phyloP scores from a whole-genome alignment of 352 stramenopile species.

The Thalassiosira gravida region DNA sequence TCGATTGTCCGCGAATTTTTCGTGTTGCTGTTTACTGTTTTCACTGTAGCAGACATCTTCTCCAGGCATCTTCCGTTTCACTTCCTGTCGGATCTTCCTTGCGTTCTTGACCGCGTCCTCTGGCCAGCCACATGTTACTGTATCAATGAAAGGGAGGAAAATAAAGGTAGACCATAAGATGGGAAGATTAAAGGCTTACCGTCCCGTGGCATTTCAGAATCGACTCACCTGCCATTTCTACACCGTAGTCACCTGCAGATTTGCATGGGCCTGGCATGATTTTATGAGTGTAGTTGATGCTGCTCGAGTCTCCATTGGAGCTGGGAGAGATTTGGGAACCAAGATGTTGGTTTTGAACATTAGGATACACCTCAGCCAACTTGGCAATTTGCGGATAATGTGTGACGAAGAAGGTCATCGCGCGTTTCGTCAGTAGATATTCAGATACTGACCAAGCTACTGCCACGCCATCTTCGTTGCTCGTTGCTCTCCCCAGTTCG shows the following conservation, averaged over 20 bases:
- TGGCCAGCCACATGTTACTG: constrained; percentile 80
- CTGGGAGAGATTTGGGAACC: constrained; percentile 54
- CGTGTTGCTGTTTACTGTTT: constrained; percentile 3
- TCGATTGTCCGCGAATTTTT: constrained; percentile 32
- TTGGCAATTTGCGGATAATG: constrained; percentile 97
- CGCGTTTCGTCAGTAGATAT: constrained; percentile 87
- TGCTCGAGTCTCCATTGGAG: constrained; percentile 38
- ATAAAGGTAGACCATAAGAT: too few relatives aligned
- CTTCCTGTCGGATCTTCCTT: constrained; percentile 43
- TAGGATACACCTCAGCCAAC: constrained; percentile 80
- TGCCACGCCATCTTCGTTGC: constrained; percentile 97
- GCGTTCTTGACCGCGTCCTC: constrained; percentile 62
- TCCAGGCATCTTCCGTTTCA: constrained; percentile 54
- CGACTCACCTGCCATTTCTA: constrained; percentile 84
- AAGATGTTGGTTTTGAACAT: constrained; percentile 81
- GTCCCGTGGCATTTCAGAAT: too few relatives aligned
- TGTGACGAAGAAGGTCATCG: constrained; percentile 95
- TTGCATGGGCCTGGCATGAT: constrained; percentile 73
- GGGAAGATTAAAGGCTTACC: too few relatives aligned
- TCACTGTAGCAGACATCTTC: constrained; percentile 65
- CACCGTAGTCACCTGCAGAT: constrained; percentile 73
- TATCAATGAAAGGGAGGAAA: too few relatives aligned
- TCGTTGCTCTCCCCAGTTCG: constrained; percentile 97
- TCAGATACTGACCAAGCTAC: constrained; percentile 97
- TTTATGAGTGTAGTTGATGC: constrained; percentile 82